Percentiles rank a stretch among this genome's conserved stretches.
Evolutionary conservation across 2,329 filamentous ascomycete species (phyloP).

Genomic region (Hypoxylon sp.): DNA sequence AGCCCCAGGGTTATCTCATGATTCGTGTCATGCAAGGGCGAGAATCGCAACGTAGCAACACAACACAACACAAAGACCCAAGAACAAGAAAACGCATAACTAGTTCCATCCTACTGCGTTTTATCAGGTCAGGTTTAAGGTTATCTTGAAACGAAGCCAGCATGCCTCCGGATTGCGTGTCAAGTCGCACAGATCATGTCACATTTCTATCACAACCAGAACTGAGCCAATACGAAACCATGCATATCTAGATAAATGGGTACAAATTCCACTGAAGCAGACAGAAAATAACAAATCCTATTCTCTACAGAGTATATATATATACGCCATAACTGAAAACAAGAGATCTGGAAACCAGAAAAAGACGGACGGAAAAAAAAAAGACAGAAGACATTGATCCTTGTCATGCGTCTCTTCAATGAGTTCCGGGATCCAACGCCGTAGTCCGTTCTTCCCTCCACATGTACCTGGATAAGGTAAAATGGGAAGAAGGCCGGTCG

Average conservation of each 20-base stretch:
- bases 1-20: no score
- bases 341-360: neutral
- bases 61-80: neutral
- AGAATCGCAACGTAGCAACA: neutral
- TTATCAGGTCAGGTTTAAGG: neutral
- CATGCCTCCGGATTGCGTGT: neutral
- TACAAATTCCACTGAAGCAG: neutral
- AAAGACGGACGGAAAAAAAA: neutral
- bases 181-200: neutral
- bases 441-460: neutral
- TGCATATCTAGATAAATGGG: neutral
- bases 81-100: neutral
- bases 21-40: no score
- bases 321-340: neutral
- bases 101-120: neutral
- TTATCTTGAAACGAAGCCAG: neutral
- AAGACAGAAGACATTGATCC: neutral
- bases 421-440: slow-evolving; percentile 14
- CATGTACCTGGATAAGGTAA: neutral
- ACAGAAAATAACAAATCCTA: neutral
- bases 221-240: neutral
- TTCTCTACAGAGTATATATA: slow-evolving; percentile 7
- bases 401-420: neutral
- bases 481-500: neutral
- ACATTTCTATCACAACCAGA: neutral